phyloP scores from a whole-genome alignment of 305 asterid species.

The Fraxinus angustifolia region DNA sequence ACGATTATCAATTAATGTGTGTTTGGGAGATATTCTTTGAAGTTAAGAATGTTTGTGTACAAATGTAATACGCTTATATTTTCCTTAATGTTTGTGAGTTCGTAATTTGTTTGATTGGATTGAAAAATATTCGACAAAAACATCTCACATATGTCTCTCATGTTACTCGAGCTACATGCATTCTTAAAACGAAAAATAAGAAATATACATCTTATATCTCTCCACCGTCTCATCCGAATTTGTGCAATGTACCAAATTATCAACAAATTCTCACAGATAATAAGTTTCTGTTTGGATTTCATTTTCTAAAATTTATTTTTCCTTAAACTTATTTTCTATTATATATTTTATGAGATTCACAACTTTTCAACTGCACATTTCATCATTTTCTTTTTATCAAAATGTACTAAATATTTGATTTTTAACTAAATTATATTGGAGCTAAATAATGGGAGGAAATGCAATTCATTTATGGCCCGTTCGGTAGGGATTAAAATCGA shows the following conservation, averaged over 20 bases:
- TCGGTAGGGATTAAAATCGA: too few species aligned
- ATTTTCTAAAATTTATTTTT: too few species aligned
- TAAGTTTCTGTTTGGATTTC: background rate
- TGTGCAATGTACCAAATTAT: background rate
- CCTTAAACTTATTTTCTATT: too few species aligned
- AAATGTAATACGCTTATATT: background rate
- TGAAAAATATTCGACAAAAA: background rate
- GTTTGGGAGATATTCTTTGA: background rate
- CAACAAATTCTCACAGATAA: background rate
- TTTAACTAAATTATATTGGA: too few species aligned
- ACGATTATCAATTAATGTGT: background rate
- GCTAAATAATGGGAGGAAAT: background rate
- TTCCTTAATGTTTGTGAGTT: background rate
- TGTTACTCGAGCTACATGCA: background rate
- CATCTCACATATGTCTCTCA: background rate
- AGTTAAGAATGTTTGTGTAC: too few species aligned
- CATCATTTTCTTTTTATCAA: background rate
- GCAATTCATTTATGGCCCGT: background rate
- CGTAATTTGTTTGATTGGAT: background rate
- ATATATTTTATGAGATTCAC: background rate
- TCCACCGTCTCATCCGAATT: background rate
- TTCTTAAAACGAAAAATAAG: background rate
- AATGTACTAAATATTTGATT: too few species aligned
- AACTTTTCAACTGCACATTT: too few species aligned
- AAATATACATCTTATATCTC: background rate